Evolutionary conservation across 1,284 basidiomycete genomes (phyloP).

Genomic region (Trichosporon inkin): DNA sequence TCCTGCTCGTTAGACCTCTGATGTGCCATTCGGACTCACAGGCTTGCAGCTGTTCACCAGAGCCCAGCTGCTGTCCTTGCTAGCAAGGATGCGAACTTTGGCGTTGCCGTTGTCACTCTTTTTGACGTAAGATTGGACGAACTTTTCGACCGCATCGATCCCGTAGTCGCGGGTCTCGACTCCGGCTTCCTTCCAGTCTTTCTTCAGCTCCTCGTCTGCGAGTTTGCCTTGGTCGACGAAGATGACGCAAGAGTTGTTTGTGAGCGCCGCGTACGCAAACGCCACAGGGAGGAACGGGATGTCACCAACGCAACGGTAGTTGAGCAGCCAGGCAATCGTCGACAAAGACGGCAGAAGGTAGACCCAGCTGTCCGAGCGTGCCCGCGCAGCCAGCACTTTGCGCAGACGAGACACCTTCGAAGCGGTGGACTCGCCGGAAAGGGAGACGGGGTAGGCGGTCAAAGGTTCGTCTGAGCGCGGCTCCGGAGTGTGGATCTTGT

Average conservation of each 20-base stretch:
- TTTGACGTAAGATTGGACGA: slow-evolving; percentile 14
- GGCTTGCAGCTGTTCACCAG: slow-evolving; percentile 33
- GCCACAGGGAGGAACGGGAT: slow-evolving; percentile 84
- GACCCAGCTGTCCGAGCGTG: slow-evolving; percentile 38
- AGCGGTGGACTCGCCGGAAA: slow-evolving; percentile 58
- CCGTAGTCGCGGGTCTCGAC: slow-evolving; percentile 65
- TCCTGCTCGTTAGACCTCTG: slow-evolving; percentile 22
- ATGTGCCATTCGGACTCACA: slow-evolving; percentile 22
- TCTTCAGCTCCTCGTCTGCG: slow-evolving; percentile 33
- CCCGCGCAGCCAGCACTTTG: slow-evolving; percentile 34
- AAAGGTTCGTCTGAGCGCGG: slow-evolving; percentile 63
- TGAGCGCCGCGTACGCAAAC: slow-evolving; percentile 74
- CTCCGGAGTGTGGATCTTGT: slow-evolving; percentile 73
- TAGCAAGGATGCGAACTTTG: slow-evolving; percentile 32
- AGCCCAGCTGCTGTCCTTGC: slow-evolving; percentile 44
- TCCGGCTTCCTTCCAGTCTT: slow-evolving; percentile 52
- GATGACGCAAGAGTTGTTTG: slow-evolving; percentile 52
- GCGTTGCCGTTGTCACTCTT: slow-evolving; percentile 17
- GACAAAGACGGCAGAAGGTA: slow-evolving; percentile 52
- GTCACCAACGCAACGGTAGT: slow-evolving; percentile 69
- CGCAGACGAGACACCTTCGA: slow-evolving; percentile 39
- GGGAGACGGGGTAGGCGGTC: slow-evolving; percentile 69
- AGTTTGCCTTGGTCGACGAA: slow-evolving; percentile 45
- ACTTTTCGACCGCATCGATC: slow-evolving; percentile 65
- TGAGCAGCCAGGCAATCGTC: slow-evolving; percentile 67